A percentile compares a stretch with the other conserved stretches of the same genome.
Conservation (phyloP, 2,329 filamentous ascomycete genomes). For the Sarocladium oryzae region DNA sequence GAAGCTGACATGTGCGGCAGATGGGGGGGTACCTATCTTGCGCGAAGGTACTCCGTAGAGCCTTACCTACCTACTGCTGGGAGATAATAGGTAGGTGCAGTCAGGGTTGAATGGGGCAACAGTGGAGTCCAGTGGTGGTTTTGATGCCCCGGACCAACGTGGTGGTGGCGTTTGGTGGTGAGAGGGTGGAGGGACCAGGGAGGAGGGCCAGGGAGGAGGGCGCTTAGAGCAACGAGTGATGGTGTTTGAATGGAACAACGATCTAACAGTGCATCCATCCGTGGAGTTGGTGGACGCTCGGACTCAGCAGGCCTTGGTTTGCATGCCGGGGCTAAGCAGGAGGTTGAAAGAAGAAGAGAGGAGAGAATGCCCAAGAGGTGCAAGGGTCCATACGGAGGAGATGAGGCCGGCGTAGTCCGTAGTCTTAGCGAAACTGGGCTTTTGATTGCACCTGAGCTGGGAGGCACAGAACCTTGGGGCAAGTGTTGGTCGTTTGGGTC, state of each 20-base stretch:
- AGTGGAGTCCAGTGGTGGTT: neutral
- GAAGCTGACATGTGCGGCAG: neutral
- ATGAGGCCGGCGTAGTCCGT: no score
- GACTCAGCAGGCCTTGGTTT: neutral
- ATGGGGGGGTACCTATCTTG: no score
- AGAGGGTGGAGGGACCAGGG: neutral
- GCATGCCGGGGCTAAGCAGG: neutral
- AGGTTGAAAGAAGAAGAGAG: neutral
- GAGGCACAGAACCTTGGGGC: no score
- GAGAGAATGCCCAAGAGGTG: no score
- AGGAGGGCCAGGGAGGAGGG: slow-evolving; percentile 4
- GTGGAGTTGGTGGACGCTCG: neutral
- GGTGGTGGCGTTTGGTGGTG: neutral
- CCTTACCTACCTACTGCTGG: no score
- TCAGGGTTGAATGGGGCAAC: neutral
- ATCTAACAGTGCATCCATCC: neutral
- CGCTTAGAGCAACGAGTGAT: slow-evolving; percentile 6
- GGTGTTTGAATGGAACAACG: neutral
- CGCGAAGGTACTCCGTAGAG: no score
- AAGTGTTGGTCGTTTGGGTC: no score
- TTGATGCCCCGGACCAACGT: neutral
- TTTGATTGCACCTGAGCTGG: neutral
- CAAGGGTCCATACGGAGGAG: no score
- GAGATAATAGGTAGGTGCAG: neutral
- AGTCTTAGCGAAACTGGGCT: neutral